Evolutionary conservation across 495 filamentous ascomycete genomes (phyloP), one percentile per base, ranked within the genome.

Genomic region (Aspergillus sclerotioniger): DNA sequence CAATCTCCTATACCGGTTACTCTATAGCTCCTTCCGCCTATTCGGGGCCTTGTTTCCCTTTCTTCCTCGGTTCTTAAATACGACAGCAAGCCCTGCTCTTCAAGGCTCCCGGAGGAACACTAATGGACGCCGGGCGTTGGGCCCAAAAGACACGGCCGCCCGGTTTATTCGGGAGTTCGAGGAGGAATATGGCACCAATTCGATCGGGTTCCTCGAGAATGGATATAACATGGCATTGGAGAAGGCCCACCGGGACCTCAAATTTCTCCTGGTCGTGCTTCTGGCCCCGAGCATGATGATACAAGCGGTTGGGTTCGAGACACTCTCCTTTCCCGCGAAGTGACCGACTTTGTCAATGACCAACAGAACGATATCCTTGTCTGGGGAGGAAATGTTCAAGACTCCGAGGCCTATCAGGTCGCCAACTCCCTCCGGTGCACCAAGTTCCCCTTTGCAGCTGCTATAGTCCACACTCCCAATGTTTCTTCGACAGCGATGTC

Each of bases 371-470:
- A 89, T 60, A 82, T 97, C 41, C 76, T 97, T 3, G 67, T 98
- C 3, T 98, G 94, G 94, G 91, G 84, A 17, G 94, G 95, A 17
- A 95, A 88, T 58, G 87, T 98, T 1, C 85, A 89, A 60, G 94
- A 98, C 65, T 85, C 91, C 5, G 94, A 98, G 71, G 89, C 92
- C 6, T 97, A 96, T 68, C 91, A 97, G 69, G 90, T 96, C 21
- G 82, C 91, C 32, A 83, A 82, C 32, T 87, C 90, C 29, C 83
- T 98, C 54, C 84, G 85, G 62, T 91, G 87, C 69, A 93, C 88
- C 62, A 94, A 94, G 65, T 96, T 91, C 66, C 94, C 94, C 5
- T 96, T 92, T 68, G 86, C 89, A 0, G 90, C 86, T 31, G 75
- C 96, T 0, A 84, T 96, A 25, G 89, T 87, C 28, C 88, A 96